Evolutionary conservation across 208 protist species (phyloP).

Genomic region (Spongospora subterranea): DNA sequence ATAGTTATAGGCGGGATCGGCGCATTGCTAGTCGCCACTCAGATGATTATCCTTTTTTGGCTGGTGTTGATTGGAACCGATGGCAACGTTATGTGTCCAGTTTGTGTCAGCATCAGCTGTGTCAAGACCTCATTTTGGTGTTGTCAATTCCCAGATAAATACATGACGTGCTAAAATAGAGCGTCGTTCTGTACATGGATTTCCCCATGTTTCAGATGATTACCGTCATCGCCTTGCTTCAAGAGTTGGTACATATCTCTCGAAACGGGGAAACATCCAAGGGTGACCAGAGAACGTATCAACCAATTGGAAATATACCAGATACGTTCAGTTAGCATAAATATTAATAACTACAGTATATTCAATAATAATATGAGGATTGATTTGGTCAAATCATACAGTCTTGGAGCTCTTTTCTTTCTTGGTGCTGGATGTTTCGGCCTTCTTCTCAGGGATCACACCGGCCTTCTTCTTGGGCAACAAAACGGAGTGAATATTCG

Average conservation of each 20-base stretch:
- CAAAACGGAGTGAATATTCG: slow-evolving; percentile 87
- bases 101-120: not conserved
- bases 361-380: too few species aligned
- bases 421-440: slow-evolving; percentile 9
- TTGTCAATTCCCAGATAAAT: not conserved
- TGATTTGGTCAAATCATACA: too few species aligned
- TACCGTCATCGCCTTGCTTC: too few species aligned
- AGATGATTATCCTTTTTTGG: not conserved
- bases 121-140: not conserved
- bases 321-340: too few species aligned
- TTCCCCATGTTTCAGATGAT: too few species aligned
- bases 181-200: too few species aligned
- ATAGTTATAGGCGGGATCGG: not conserved
- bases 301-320: too few species aligned
- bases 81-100: not conserved
- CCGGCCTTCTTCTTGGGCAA: slow-evolving; percentile 79
- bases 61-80: not conserved
- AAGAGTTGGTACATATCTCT: too few species aligned
- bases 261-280: too few species aligned
- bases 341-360: too few species aligned
- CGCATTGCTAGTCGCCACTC: not conserved
- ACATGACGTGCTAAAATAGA: not conserved
- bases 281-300: too few species aligned
- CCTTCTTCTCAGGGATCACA: too few species aligned
- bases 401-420: not conserved